Evolutionary conservation across 1,284 basidiomycete genomes (phyloP).

Genomic region (Irpex rosettiformis): DNA sequence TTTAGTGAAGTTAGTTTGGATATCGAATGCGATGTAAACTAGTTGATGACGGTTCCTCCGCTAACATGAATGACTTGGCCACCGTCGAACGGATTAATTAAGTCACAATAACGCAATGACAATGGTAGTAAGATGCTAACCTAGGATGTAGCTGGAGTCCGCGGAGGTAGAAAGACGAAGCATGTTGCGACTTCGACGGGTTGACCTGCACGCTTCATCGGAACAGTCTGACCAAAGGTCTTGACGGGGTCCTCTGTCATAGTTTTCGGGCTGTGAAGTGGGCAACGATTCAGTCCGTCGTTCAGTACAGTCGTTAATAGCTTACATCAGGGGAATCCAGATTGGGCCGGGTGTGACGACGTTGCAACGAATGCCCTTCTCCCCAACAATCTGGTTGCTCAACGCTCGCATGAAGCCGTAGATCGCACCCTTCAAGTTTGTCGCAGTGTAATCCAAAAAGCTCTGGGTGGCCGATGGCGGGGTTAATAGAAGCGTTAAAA

Average conservation of each 20-base stretch:
- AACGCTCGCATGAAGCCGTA: constrained; percentile 43
- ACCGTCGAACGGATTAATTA: constrained; percentile 16
- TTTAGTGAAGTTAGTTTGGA: not conserved
- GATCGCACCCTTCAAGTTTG: constrained; percentile 50
- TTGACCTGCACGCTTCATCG: constrained; percentile 52
- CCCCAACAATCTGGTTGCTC: constrained; percentile 51
- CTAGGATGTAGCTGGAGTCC: constrained; percentile 52
- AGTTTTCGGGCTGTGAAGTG: constrained; percentile 34
- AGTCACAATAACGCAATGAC: not conserved
- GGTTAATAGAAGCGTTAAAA: constrained; percentile 48
- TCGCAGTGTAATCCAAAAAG: constrained; percentile 52
- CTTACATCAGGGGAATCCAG: constrained; percentile 48
- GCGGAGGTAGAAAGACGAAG: constrained; percentile 49
- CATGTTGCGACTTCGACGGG: constrained; percentile 53
- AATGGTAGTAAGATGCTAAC: constrained; percentile 17
- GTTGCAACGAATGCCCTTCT: constrained; percentile 49
- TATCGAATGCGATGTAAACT: not conserved
- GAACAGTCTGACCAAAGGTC: constrained; percentile 38
- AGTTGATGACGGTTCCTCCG: constrained; percentile 35
- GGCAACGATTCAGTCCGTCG: not conserved
- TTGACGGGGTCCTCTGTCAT: constrained; percentile 45
- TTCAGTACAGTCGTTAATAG: not conserved
- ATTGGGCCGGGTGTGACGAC: constrained; percentile 49
- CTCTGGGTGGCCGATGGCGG: constrained; percentile 48
- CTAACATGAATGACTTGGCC: constrained; percentile 37